phyloP scores from a whole-genome alignment of 139 green algal species.

The Chlamydomonas urium region DNA sequence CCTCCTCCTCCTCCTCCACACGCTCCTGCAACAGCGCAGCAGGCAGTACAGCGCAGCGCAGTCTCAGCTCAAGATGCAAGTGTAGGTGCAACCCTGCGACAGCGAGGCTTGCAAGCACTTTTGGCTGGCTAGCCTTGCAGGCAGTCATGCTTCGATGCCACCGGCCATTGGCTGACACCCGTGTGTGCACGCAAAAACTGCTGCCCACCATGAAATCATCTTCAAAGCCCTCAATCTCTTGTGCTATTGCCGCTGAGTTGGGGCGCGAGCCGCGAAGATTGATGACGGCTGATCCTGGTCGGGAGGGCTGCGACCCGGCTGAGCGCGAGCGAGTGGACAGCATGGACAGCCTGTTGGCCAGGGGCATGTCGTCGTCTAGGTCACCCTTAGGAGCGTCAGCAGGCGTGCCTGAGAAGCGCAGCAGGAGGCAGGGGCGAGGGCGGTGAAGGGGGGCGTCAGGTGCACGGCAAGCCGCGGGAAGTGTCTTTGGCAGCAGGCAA shows the following conservation, averaged over 20 bases:
- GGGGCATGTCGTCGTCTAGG: constrained; percentile 31
- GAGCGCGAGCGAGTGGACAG: constrained; percentile 12
- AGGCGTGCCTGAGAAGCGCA: not conserved
- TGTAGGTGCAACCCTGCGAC: not conserved
- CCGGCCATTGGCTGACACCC: no score
- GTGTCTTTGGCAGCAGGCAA: no score
- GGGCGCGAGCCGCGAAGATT: constrained; percentile 50
- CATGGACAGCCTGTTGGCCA: constrained; percentile 29
- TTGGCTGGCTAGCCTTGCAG: no score
- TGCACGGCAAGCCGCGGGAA: no score
- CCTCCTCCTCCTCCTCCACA: constrained; percentile 46
- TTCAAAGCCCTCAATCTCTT: constrained; percentile 60
- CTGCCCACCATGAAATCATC: constrained; percentile 54
- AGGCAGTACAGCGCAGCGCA: not conserved
- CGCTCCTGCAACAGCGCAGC: constrained; percentile 38
- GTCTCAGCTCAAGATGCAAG: not conserved
- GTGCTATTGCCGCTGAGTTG: constrained; percentile 52
- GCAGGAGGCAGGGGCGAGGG: no score
- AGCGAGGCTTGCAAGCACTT: no score
- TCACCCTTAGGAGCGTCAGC: not conserved
- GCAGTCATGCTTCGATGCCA: no score
- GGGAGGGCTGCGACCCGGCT: constrained; percentile 13
- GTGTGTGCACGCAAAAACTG: no score
- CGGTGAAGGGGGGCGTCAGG: no score
- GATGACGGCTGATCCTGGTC: constrained; percentile 31